These are phyloP conservation scores for Yamadazyma jaroonii DNA, from an alignment of 1,139 yeast species.

Conservation along the genomic window DNA sequence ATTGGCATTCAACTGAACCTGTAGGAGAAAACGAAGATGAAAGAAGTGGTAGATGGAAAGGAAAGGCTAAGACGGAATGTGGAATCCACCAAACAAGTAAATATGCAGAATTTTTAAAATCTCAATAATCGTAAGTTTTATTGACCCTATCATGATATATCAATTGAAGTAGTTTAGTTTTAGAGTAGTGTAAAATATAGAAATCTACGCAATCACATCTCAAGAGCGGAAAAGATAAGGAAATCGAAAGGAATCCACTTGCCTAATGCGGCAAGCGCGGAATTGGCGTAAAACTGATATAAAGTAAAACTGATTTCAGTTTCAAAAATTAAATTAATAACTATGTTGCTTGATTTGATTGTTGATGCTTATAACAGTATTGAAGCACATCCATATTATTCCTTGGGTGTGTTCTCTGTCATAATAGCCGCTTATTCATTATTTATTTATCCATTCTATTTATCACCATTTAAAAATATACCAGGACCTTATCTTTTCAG, in stretches of 20 bases:
- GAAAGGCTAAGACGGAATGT: slow-evolving; percentile 89
- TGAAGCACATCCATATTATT: slow-evolving; percentile 7
- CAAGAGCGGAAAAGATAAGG: slow-evolving; percentile 9
- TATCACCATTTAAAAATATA: slow-evolving; percentile 49
- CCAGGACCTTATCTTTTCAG: slow-evolving; percentile 65
- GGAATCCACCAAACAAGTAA: slow-evolving; percentile 85
- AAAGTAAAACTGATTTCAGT: neutral
- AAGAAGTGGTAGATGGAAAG: slow-evolving; percentile 96
- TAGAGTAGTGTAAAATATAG: no score
- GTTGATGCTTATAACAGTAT: slow-evolving; percentile 4
- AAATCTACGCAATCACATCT: neutral
- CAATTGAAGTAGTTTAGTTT: no score
- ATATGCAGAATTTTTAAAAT: slow-evolving; percentile 55
- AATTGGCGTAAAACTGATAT: slow-evolving; percentile 4
- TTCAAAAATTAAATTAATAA: neutral
- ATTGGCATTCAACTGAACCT: slow-evolving; percentile 92
- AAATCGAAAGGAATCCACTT: slow-evolving; percentile 7
- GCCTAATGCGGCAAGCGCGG: slow-evolving; percentile 7
- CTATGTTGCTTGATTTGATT: slow-evolving; percentile 6
- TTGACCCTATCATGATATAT: no score
- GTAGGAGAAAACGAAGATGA: slow-evolving; percentile 92
- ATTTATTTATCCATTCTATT: slow-evolving; percentile 41
- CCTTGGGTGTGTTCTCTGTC: slow-evolving; percentile 1
- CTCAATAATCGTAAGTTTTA: neutral
- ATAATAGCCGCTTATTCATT: slow-evolving; percentile 23